Base-by-base conservation (phyloP, 306 rosid genomes). In the Cucumis hystrix region DNA sequence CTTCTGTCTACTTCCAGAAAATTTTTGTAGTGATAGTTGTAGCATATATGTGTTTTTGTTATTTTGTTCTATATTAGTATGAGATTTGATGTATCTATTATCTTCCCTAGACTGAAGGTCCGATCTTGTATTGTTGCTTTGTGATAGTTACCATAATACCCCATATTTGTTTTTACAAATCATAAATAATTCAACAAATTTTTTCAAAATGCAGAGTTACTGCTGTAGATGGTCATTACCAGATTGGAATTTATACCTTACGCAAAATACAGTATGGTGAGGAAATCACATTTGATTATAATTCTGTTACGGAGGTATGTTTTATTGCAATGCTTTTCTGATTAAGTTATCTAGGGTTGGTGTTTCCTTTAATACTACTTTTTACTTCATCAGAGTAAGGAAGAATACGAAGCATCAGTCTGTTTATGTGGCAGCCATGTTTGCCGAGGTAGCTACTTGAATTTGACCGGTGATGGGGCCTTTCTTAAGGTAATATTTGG, bases 371-470 rank as follows among this genome's bases (percentile, higher is more conserved):
- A 10, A 77, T 33, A 30, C 28, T 77, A 33, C 45, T 55, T 28
- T 49, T 65, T 6, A 49, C 60, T 78, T 28, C 67, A 78, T 39
- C 85, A 96, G 99, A 96, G 99, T 83, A 96, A 96, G 90, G 99
- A 96, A 80, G 99, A 96, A 83, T 96, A 96, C 71, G 98, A 92
- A 86, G 99, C 97, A 17, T 96, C 99, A 0, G 99, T 96, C 69
- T 96, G 99, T 87, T 87, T 96, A 84, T 96, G 99, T 85, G 99
- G 99, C 58, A 96, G 99, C 81, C 99, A 91, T 92, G 97, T 92
- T 71, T 96, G 99, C 83, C 88, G 99, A 51, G 99, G 99, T 39
- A 96, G 99, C 86, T 96, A 96, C 86, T 82, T 96, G 82, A 96
- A 96, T 87, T 88, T 96, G 85, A 91, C 98, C 7, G 99, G 98